Conservation (phyloP, 805 yeast genomes). For the Blastobotrys terrestris region DNA sequence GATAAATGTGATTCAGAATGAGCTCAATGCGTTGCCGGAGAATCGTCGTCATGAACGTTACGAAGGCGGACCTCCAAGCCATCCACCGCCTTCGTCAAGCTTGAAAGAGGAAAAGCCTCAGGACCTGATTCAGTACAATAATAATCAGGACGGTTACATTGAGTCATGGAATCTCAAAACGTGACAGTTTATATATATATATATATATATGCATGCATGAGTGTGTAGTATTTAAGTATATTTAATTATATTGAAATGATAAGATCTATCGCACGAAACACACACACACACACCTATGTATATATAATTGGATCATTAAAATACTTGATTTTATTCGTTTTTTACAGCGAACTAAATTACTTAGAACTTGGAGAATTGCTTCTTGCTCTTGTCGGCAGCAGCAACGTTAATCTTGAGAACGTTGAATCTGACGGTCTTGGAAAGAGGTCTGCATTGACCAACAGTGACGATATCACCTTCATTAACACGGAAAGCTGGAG, state of each 20-base stretch:
- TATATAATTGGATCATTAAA: neutral
- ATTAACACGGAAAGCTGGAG: conserved; percentile 99
- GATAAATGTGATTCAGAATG: neutral
- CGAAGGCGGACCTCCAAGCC: neutral
- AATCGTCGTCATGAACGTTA: neutral
- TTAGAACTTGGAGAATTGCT: conserved; percentile 97
- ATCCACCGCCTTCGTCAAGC: neutral
- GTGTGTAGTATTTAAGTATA: neutral
- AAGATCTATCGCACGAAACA: neutral
- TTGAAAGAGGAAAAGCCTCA: neutral
- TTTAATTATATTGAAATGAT: neutral
- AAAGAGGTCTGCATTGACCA: conserved; percentile 99
- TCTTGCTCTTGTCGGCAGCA: conserved; percentile 64
- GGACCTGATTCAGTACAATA: neutral
- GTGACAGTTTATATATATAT: neutral
- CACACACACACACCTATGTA: neutral
- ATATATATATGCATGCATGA: neutral
- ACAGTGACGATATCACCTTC: conserved; percentile 99
- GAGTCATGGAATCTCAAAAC: conserved; percentile 7
- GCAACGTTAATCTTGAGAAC: conserved; percentile 92
- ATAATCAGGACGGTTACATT: conserved; percentile 4
- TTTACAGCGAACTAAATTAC: conserved; percentile 8
- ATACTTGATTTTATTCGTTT: neutral
- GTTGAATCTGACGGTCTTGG: conserved; percentile 99
- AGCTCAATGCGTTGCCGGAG: neutral